Conservation (phyloP, 192 early-diverging fungal species). For the Geosiphon pyriformis region DNA sequence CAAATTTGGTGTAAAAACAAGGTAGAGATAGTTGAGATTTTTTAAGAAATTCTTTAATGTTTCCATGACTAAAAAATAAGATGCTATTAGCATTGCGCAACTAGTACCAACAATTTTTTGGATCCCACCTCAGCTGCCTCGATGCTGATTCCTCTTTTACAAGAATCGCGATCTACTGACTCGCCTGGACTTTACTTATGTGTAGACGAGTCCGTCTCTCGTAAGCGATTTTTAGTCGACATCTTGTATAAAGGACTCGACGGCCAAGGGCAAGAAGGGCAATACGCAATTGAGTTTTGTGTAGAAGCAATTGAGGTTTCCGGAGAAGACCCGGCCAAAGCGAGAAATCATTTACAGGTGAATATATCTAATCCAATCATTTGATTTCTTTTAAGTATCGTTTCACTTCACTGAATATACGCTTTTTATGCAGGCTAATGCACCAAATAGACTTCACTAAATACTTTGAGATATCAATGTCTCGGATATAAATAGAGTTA, state of each 20-base stretch:
- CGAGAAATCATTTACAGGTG: slow-evolving; percentile 50
- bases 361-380: slow-evolving; percentile 44
- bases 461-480: no score
- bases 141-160: slow-evolving; percentile 42
- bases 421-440: slow-evolving; percentile 1
- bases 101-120: slow-evolving; percentile 31
- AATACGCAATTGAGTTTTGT: slow-evolving; percentile 57
- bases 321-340: slow-evolving; percentile 44
- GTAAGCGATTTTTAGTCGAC: slow-evolving; percentile 44
- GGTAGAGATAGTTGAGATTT: slow-evolving; percentile 20
- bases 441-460: slow-evolving; percentile 10
- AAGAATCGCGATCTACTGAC: slow-evolving; percentile 31
- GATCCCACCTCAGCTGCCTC: slow-evolving; percentile 64
- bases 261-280: slow-evolving; percentile 21
- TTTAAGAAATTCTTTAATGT: background rate
- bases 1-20: slow-evolving; percentile 60
- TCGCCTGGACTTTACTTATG: slow-evolving; percentile 52
- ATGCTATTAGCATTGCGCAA: slow-evolving; percentile 38
- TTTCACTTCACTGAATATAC: background rate
- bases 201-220: slow-evolving; percentile 51
- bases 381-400: background rate
- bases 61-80: background rate
- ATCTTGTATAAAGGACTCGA: slow-evolving; percentile 26
- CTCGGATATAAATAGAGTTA: no score
- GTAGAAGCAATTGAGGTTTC: slow-evolving; percentile 59